A percentile compares a stretch with the other conserved stretches of the same genome.
These are phyloP conservation scores for Prillingera fragicola DNA, from an alignment of 1,284 basidiomycete species.

Conservation along the genomic window DNA sequence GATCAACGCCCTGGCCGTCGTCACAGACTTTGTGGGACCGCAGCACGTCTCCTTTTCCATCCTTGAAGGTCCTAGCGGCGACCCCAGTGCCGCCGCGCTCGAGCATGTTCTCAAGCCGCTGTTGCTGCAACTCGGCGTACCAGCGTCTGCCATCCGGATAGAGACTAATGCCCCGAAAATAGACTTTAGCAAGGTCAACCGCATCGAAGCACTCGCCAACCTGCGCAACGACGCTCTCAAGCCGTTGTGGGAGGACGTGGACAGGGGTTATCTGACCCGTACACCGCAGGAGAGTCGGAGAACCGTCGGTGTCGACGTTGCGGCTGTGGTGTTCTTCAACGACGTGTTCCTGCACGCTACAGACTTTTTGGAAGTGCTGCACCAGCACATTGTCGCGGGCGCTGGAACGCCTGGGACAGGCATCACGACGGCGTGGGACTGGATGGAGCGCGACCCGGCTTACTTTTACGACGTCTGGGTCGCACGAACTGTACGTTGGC, in stretches of 20 bases:
- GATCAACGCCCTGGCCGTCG: constrained; percentile 39
- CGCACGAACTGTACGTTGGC: constrained; percentile 36
- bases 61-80: constrained; percentile 45
- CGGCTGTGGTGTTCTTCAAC: constrained; percentile 46
- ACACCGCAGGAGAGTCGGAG: constrained; percentile 10
- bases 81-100: constrained; percentile 40
- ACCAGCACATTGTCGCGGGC: constrained; percentile 36
- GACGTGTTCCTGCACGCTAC: constrained; percentile 45
- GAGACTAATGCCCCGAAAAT: constrained; percentile 34
- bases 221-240: constrained; percentile 43
- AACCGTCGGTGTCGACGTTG: constrained; percentile 18
- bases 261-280: neutral
- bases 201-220: constrained; percentile 44
- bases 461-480: constrained; percentile 49
- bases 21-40: constrained; percentile 38
- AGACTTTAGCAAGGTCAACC: constrained; percentile 37
- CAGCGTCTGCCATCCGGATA: constrained; percentile 25
- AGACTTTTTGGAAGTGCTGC: constrained; percentile 43
- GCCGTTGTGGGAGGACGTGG: constrained; percentile 38
- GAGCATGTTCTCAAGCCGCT: constrained; percentile 35
- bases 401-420: constrained; percentile 21
- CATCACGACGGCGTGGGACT: constrained; percentile 47
- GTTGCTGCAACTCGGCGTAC: constrained; percentile 33
- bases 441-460: constrained; percentile 40
- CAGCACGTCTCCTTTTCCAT: constrained; percentile 37